These are phyloP conservation scores for Crithidia mellificae DNA, from an alignment of 208 protist genomes.

Conservation along the genomic window DNA sequence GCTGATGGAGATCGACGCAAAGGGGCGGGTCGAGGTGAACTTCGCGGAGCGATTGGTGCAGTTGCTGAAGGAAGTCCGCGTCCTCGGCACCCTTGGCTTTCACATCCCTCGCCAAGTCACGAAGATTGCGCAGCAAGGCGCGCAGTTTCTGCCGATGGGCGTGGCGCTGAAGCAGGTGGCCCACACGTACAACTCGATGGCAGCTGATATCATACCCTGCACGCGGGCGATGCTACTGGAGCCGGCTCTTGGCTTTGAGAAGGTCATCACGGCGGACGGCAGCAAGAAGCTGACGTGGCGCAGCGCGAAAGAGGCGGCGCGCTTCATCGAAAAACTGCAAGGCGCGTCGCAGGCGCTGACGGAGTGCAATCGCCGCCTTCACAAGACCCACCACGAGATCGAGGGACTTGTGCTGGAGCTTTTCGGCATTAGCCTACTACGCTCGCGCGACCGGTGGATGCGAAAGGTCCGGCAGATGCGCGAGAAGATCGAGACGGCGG, in stretches of 20 bases:
- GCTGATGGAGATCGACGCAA: slow-evolving; percentile 84
- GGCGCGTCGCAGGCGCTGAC: slow-evolving; percentile 83
- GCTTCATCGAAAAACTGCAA: slow-evolving; percentile 86
- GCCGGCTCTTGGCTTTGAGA: slow-evolving; percentile 87
- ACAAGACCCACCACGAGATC: slow-evolving; percentile 91
- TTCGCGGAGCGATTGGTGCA: slow-evolving; percentile 89
- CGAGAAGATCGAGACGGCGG: slow-evolving; percentile 83
- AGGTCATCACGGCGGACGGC: slow-evolving; percentile 86
- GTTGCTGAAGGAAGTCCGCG: slow-evolving; percentile 88
- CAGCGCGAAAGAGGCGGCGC: slow-evolving; percentile 75
- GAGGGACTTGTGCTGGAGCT: slow-evolving; percentile 81
- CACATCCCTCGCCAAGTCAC: slow-evolving; percentile 59
- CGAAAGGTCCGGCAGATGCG: slow-evolving; percentile 84
- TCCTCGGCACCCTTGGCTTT: slow-evolving; percentile 80
- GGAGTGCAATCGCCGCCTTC: slow-evolving; percentile 92
- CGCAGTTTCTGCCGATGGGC: slow-evolving; percentile 84
- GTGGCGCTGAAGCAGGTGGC: slow-evolving; percentile 92
- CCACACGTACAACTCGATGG: slow-evolving; percentile 93
- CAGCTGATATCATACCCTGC: slow-evolving; percentile 88
- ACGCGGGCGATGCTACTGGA: slow-evolving; percentile 91
- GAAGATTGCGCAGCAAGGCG: slow-evolving; percentile 74
- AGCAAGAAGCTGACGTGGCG: slow-evolving; percentile 85
- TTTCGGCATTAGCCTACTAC: slow-evolving; percentile 93
- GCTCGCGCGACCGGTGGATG: slow-evolving; percentile 93
- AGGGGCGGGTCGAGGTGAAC: slow-evolving; percentile 86